A percentile compares a stretch with the other conserved stretches of the same genome.
phyloP scores from a whole-genome alignment of 2,329 filamentous ascomycete genomes.

The Colletotrichum endophyticum region DNA sequence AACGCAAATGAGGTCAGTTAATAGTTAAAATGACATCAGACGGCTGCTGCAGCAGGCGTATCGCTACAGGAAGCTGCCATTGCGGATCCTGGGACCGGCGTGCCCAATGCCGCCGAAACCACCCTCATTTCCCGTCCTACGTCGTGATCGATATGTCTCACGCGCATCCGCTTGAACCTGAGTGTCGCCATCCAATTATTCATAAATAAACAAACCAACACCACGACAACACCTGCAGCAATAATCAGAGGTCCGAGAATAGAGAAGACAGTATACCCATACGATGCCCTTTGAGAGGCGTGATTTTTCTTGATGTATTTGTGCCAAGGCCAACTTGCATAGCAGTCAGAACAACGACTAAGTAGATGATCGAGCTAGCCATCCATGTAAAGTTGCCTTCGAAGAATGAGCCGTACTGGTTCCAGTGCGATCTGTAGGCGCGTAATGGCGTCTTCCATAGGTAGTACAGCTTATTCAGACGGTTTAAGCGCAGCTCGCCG shows the following conservation, averaged over 20 bases:
- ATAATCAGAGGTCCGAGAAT: slow-evolving; percentile 42
- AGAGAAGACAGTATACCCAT: slow-evolving; percentile 52
- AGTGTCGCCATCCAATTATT: neutral
- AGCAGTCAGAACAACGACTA: slow-evolving; percentile 49
- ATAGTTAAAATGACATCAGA: too few relatives aligned
- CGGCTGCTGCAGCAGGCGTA: too few relatives aligned
- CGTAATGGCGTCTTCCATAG: slow-evolving; percentile 28
- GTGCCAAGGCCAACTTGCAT: slow-evolving; percentile 53
- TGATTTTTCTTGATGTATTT: slow-evolving; percentile 23
- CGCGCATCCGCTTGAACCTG: neutral
- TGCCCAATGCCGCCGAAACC: too few relatives aligned
- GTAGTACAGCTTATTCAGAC: slow-evolving; percentile 45
- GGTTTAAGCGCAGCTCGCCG: slow-evolving; percentile 45
- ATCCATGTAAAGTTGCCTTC: slow-evolving; percentile 46
- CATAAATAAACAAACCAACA: neutral
- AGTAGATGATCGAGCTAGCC: slow-evolving; percentile 41
- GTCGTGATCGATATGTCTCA: neutral
- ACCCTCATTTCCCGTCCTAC: neutral
- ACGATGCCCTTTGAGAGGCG: slow-evolving; percentile 45
- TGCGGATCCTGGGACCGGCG: too few relatives aligned
- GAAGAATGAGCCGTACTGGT: slow-evolving; percentile 44
- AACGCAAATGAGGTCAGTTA: too few relatives aligned
- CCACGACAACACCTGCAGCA: slow-evolving; percentile 22
- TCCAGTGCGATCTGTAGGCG: slow-evolving; percentile 28
- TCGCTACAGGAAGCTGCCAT: too few relatives aligned